Evolutionary conservation across 352 stramenopile species (phyloP).

Genomic region (Peronospora belbahrii): DNA sequence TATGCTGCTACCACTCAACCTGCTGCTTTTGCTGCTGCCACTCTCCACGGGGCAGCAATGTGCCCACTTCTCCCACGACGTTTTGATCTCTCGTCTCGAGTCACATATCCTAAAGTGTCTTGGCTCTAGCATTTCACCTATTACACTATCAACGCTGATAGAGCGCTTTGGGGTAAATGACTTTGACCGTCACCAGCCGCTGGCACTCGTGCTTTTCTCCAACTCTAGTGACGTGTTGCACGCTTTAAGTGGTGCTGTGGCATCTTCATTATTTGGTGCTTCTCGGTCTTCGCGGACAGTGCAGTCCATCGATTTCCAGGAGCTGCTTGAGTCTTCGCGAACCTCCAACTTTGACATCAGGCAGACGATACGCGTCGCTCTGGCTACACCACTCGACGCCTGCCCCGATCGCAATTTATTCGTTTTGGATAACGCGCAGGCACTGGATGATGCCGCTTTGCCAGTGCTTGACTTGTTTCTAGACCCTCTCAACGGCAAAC

Average conservation of each 20-base stretch:
- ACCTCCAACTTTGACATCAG: constrained; percentile 44
- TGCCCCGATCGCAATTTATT: constrained; percentile 50
- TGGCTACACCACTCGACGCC: constrained; percentile 25
- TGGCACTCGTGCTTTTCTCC: constrained; percentile 50
- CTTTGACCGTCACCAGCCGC: constrained; percentile 40
- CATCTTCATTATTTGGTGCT: constrained; percentile 27
- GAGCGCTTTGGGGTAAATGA: constrained; percentile 46
- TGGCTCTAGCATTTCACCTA: constrained; percentile 16
- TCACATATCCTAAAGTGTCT: constrained; percentile 34
- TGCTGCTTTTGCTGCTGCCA: constrained; percentile 9
- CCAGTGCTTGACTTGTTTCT: constrained; percentile 61
- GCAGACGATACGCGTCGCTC: constrained; percentile 30
- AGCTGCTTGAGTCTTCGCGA: constrained; percentile 19
- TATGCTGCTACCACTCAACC: constrained; percentile 10
- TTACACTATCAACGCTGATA: constrained; percentile 30
- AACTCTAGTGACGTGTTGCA: constrained; percentile 31
- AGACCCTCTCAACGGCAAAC: constrained; percentile 59
- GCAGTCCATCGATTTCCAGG: constrained; percentile 23
- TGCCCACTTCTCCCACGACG: constrained; percentile 29
- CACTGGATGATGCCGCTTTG: constrained; percentile 35
- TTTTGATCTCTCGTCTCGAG: constrained; percentile 40
- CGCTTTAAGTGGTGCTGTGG: constrained; percentile 26
- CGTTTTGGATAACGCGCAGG: constrained; percentile 43
- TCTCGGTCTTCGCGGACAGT: constrained; percentile 16
- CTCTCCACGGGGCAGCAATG: constrained; percentile 20